Base-by-base conservation (phyloP, 176 grass and related monocot genomes). In the Ensete ventricosum region DNA sequence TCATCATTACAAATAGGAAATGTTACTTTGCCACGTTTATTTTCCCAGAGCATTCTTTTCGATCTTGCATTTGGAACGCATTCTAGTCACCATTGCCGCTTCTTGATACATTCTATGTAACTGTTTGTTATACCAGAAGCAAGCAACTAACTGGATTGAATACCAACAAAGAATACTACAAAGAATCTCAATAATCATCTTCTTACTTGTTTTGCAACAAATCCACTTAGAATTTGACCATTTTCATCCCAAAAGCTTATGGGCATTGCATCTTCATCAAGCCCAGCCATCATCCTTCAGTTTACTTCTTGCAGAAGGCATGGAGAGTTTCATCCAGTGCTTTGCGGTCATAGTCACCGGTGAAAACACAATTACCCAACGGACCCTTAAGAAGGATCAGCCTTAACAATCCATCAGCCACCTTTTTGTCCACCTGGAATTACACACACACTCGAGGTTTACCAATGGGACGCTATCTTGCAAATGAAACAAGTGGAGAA, bases 381-480 rank as follows among this genome's bases (percentile, higher is more conserved):
- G 90, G 86, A 7, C 95, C 95, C 86, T 94, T 94, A 34, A 94
- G 78, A 48, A 94, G 88, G 77, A 99, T 99, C 54, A 94, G 85
- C 65, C 95, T 91, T n/a, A 99, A 52, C 84, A 99, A 74, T 84
- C 95, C 95, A 82, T 99, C 95, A 22, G 95, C 95, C 54, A 99
- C 95, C 84, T 99, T 99, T 83, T 99, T 99, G 79, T 99, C 95
- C 55, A 99, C 95, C 95, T 99, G 59, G 62, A 49, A 26, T 3
- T 13, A n/a, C 9, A 24, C 14, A 24, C 14, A 25, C 24, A 1
- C 24, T 25, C 12, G 9, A 64, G 23, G 27, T 52, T 76, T 52
- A 74, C 24, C 12, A 64, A 51, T 17, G 9, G 2, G 43, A 50
- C 53, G 50, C 8, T 53, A 24, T 1, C 3, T 13, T 25, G 24